phyloP scores from a whole-genome alignment of 179 eudicot species.

The Silene vulgaris region DNA sequence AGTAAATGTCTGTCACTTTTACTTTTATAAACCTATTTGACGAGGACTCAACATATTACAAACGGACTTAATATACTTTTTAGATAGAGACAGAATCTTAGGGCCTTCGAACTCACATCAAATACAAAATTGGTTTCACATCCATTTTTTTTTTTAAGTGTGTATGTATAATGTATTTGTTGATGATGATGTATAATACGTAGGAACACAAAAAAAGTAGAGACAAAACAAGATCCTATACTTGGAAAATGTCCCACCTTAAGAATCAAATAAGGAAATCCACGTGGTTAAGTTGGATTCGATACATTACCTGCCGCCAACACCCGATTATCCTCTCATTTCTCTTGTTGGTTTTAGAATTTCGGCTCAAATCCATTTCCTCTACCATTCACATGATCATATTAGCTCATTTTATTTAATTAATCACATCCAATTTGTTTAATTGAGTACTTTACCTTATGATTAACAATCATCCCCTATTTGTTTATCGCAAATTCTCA shows the following conservation, averaged over 20 bases:
- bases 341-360: slow-evolving; percentile 1
- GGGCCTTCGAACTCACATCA: too few species aligned
- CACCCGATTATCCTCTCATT: slow-evolving; percentile 1
- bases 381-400: slow-evolving; percentile 6
- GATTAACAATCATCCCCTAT: too few species aligned
- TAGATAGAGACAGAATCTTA: too few species aligned
- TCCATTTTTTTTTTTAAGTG: neutral
- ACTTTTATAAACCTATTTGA: too few species aligned
- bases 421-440: neutral
- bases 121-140: neutral
- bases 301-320: slow-evolving; percentile 26
- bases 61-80: too few species aligned
- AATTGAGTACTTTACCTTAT: too few species aligned
- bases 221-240: slow-evolving; percentile 23
- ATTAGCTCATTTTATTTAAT: neutral
- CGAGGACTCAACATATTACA: too few species aligned
- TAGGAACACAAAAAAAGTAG: neutral
- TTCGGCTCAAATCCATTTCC: slow-evolving; percentile 8
- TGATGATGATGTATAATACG: neutral
- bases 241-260: slow-evolving; percentile 22
- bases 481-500: too few species aligned
- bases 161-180: neutral
- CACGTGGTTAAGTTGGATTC: slow-evolving; percentile 30
- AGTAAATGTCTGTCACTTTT: too few species aligned
- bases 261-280: slow-evolving; percentile 17